These are phyloP conservation scores for Brassica hybrid DNA, from an alignment of 441 rosid genomes.

Conservation along the genomic window DNA sequence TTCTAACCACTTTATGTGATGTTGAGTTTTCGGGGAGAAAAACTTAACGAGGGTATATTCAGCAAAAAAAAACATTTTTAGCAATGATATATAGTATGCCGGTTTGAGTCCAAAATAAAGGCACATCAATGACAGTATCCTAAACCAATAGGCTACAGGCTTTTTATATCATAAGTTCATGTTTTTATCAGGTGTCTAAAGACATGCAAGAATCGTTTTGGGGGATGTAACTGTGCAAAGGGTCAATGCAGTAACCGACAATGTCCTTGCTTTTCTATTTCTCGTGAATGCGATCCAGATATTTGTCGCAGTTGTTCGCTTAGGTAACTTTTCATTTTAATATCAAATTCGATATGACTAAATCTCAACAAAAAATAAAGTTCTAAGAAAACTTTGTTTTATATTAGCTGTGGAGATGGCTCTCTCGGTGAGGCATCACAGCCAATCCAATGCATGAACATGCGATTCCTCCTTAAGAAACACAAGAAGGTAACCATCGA, in stretches of 20 bases:
- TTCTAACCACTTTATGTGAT: not conserved
- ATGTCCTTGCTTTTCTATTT: slow-evolving; percentile 95
- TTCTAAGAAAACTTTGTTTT: not conserved
- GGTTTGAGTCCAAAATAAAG: not conserved
- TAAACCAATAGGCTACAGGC: not conserved
- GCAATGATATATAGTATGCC: not conserved
- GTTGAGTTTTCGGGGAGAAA: not conserved
- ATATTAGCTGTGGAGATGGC: slow-evolving; percentile 80
- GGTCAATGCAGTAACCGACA: slow-evolving; percentile 90
- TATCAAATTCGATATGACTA: not conserved
- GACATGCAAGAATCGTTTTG: slow-evolving; percentile 84
- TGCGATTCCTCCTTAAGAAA: slow-evolving; percentile 80
- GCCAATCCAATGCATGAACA: slow-evolving; percentile 82
- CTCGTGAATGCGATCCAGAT: slow-evolving; percentile 98
- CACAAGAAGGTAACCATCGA: slow-evolving; percentile 67
- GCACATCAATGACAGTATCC: not conserved
- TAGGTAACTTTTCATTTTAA: slow-evolving; percentile 28
- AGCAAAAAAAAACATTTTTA: not conserved
- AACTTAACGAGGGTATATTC: not conserved
- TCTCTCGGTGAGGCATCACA: slow-evolving; percentile 77
- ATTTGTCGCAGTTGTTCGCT: slow-evolving; percentile 86
- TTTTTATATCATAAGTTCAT: not conserved
- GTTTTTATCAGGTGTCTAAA: slow-evolving; percentile 68
- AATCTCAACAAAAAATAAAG: not conserved
- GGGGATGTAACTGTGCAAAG: slow-evolving; percentile 92